These are phyloP conservation scores for Agrocybe pediades DNA, from an alignment of 768 basidiomycete species.

Conservation along the genomic window DNA sequence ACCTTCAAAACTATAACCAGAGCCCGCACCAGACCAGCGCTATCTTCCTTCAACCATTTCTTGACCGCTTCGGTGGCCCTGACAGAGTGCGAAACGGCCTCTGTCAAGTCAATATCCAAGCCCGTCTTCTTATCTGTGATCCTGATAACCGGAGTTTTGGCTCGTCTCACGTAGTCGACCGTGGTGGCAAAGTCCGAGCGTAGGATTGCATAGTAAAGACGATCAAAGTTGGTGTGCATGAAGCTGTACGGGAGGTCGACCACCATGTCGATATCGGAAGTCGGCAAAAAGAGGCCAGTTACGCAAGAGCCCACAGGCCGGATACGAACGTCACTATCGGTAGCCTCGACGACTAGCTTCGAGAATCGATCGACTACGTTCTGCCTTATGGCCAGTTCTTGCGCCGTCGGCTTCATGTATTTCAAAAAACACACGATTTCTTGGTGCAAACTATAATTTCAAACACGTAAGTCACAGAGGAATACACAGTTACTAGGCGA, in stretches of 20 bases:
- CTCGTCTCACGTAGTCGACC: conserved; percentile 16
- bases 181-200: conserved; percentile 20
- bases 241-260: conserved; percentile 7
- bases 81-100: conserved; percentile 15
- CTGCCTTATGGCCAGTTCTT: conserved; percentile 15
- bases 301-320: conserved; percentile 24
- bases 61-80: conserved; percentile 19
- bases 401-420: conserved; percentile 22
- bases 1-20: conserved; percentile 25
- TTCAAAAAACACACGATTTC: conserved; percentile 22
- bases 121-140: conserved; percentile 25
- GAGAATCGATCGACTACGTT: conserved; percentile 24
- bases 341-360: conserved; percentile 9
- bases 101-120: conserved; percentile 25
- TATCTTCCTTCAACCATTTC: conserved; percentile 20
- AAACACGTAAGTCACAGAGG: too few species aligned
- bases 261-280: conserved; percentile 30
- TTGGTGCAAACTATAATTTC: conserved; percentile 14
- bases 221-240: not conserved
- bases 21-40: conserved; percentile 12
- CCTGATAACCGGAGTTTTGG: conserved; percentile 22
- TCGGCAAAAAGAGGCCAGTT: conserved; percentile 25
- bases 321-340: conserved; percentile 12
- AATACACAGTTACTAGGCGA: too few species aligned
- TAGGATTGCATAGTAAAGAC: conserved; percentile 1